Conservation (phyloP, 2,329 filamentous ascomycete genomes). For the Fusarium goolgardi region DNA sequence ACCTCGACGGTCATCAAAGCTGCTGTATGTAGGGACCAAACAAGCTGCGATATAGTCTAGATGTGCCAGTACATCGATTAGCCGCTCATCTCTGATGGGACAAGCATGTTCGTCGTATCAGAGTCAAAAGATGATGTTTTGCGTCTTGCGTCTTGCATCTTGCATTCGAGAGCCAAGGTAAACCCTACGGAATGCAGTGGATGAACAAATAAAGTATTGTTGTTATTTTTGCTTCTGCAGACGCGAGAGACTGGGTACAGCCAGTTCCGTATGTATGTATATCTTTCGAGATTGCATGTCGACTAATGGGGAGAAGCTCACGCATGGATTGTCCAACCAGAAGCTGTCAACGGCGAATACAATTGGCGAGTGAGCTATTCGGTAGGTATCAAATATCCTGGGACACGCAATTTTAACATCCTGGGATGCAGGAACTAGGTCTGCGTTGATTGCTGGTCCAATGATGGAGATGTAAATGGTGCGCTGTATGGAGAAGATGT, state of each 20-base stretch:
- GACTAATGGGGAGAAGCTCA: constrained; percentile 43
- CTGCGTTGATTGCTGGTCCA: constrained; percentile 29
- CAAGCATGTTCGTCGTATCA: constrained; percentile 28
- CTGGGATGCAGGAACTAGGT: constrained; percentile 47
- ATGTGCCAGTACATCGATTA: constrained; percentile 27
- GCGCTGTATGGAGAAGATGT: constrained; percentile 30
- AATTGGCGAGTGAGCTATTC: constrained; percentile 41
- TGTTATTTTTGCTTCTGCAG: constrained; percentile 16
- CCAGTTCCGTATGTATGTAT: constrained; percentile 31
- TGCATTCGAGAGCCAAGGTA: constrained; percentile 29
- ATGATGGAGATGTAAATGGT: constrained; percentile 22
- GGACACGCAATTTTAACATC: constrained; percentile 29
- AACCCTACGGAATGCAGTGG: constrained; percentile 40
- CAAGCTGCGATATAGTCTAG: constrained; percentile 19
- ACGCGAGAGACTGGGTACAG: constrained; percentile 39
- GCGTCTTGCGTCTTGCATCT: constrained; percentile 25
- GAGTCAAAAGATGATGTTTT: constrained; percentile 31
- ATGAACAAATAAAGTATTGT: constrained; percentile 25
- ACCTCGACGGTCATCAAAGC: constrained; percentile 11
- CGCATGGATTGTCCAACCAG: constrained; percentile 48
- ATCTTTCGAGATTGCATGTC: constrained; percentile 35
- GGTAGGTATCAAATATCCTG: constrained; percentile 40
- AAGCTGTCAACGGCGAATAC: constrained; percentile 14
- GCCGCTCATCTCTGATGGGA: constrained; percentile 26
- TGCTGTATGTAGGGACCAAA: constrained; percentile 23